Percentiles rank a stretch among this genome's conserved stretches.
Evolutionary conservation across 164 flowering plant genomes (phyloP).

Genomic region (Houttuynia cordata): DNA sequence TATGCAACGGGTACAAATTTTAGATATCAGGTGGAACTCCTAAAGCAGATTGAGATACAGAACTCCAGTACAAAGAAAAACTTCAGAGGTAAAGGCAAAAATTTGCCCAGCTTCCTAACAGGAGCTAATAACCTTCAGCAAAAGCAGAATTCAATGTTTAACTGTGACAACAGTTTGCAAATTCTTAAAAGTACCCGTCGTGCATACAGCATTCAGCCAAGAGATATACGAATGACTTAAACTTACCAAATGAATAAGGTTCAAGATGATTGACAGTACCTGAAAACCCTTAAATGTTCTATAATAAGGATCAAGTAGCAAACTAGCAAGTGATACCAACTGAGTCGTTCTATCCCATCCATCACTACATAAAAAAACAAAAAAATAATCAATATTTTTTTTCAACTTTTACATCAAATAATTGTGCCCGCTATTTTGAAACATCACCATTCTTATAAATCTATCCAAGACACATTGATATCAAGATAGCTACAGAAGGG

Average conservation of each 20-base stretch:
- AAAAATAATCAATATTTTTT: no score
- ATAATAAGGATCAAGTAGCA: constrained; percentile 96
- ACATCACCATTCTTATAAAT: no score
- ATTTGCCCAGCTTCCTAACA: background rate
- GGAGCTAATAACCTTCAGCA: background rate
- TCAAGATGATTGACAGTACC: constrained; percentile 29
- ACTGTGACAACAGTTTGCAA: no score
- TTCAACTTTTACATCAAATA: no score
- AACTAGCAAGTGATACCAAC: constrained; percentile 82
- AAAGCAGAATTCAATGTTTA: no score
- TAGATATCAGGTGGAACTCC: no score
- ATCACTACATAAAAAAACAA: constrained; percentile 46
- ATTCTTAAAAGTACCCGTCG: background rate
- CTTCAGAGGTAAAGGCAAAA: background rate
- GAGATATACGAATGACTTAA: no score
- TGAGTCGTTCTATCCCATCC: constrained; percentile 99
- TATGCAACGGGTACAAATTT: background rate
- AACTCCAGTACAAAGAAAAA: background rate
- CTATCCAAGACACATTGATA: no score
- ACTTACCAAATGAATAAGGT: background rate
- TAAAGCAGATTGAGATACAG: no score
- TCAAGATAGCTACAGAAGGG: no score
- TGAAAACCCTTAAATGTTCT: constrained; percentile 91
- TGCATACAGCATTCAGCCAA: no score
- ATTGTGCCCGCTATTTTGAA: no score